Evolutionary conservation across 495 filamentous ascomycete species (phyloP), one percentile per base, ranked within the genome.

Genomic region (Aspergillus incahuasiensis): DNA sequence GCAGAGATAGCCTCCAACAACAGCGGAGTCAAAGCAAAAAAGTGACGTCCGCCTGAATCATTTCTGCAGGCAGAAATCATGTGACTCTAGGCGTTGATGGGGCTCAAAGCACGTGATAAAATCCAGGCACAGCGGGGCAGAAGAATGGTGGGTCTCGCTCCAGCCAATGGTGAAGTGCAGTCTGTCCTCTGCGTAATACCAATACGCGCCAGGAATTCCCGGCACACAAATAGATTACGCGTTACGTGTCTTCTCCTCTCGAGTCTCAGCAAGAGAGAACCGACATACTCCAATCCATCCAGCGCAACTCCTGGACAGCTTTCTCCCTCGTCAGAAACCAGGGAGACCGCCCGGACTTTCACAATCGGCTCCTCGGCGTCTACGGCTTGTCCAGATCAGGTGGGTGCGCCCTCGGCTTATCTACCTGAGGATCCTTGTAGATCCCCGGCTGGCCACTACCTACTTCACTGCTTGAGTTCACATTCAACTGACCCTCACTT

Each of bases 151-250:
- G 54, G 38, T 46, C 28, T 12, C 0, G 5, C 16, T 0, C 20
- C 28, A 42, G 44, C 73, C 70, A 76, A 76, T 74, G 60, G 71
- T 41, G 56, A 54, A 5, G 46, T 73, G 73, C 68, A 60, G 51
- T 71, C 65, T 72, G 71, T 70, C 73, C 70, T 69, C 55, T 66
- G 53, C 54, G 63, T 61, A 64, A 65, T 69, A 61, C 55, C 30
- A 25, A 50, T 59, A 62, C 54, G 24, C 35, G 55, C 53, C 39
- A 8, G 18, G 16, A 18, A 56, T 32, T 20, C 11, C 30, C 48
- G 12, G 19, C 11, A 25, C 51, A n/a, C 18, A 21, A 38, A 38
- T 44, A 39, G 25, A 53, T 55, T 63, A 60, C 56, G 38, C 38
- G 44, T 52, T 52, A 52, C 49, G 38, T 52, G 38, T 34, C 41